Evolutionary conservation across 1,284 basidiomycete species (phyloP), one percentile per base, ranked within the genome.

Genomic region (Cutaneotrichosporon sp.): DNA sequence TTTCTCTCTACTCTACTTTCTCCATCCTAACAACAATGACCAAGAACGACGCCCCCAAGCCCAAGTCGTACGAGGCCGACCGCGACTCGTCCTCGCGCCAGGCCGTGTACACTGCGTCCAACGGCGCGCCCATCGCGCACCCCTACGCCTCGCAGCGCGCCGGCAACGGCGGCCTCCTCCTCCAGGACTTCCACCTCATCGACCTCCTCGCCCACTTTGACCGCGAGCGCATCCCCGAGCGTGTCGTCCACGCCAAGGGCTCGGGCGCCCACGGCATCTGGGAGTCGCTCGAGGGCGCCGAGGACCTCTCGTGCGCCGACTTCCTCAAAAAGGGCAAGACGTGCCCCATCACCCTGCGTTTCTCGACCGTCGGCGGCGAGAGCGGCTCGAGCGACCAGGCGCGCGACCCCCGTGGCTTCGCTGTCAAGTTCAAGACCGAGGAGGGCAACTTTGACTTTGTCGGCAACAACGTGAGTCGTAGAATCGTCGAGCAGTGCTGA

Each of bases 391-490:
- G 91, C 34, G 95, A 97, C 76, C 90, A 90, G 18, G 92, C 91
- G 54, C 58, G 77, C 69, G 94, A 97, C 78, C 92, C 92, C 52
- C 89, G 92, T 80, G 94, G 93, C 10, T 97, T 95, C 74, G 86
- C 92, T 2, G 80, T 97, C 83, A 97, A 97, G 84, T 83, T 97
- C 69, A 87, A 86, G 78, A 95, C 94, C 0, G 86, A 89, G 29
- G 86, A 97, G 75, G 94, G 94, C 36, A 94, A 90, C 83, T 87
- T 88, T 81, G 92, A 95, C 78, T 91, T 88, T 85, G 92, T 94
- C 20, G 65, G 52, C 82, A 93, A 94, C 84, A 93, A 94, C 62
- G 24, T 38, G 54, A 18, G 29, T 42, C 22, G 47, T 54, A 64
- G n/a, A 57, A 46, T 49, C 50, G 29, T 57, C n/a, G n/a, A 62